Evolutionary conservation across 176 grass and related monocot genomes (phyloP).

Genomic region (Oryza officinalis): DNA sequence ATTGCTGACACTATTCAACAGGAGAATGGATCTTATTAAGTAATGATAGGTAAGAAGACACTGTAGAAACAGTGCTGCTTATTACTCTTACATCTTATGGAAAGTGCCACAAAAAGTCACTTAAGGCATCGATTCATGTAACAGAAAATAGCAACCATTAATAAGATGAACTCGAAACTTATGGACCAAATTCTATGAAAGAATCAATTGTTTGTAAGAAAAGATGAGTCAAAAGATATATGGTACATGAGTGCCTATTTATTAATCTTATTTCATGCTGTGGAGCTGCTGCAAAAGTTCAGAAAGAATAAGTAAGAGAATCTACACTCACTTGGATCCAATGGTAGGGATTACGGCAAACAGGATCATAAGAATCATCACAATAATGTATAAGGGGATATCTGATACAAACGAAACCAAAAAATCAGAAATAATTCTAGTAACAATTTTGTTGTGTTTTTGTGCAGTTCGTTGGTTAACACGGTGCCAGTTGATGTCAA

Average conservation of each 20-base stretch:
- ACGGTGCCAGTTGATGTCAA: neutral
- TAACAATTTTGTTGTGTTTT: neutral
- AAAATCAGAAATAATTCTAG: conserved; percentile 29
- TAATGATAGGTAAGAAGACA: conserved; percentile 17
- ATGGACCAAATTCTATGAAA: conserved; percentile 25
- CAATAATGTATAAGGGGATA: conserved; percentile 73
- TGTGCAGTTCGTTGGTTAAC: conserved; percentile 19
- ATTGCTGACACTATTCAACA: conserved; percentile 67
- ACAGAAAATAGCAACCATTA: conserved; percentile 26
- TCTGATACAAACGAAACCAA: conserved; percentile 60
- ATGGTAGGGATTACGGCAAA: conserved; percentile 84
- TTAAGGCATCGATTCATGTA: conserved; percentile 9
- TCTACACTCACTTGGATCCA: conserved; percentile 80
- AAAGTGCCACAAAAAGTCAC: neutral
- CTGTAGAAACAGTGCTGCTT: neutral
- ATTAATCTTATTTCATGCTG: neutral
- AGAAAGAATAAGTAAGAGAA: conserved; percentile 1
- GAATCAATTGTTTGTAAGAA: conserved; percentile 24
- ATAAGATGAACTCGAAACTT: neutral
- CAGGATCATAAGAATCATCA: conserved; percentile 75
- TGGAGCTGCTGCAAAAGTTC: neutral
- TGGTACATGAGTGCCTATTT: neutral
- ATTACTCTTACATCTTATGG: neutral
- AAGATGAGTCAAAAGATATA: neutral
- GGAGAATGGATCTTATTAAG: conserved; percentile 33